These are phyloP conservation scores for Crithidia expoeki DNA, from an alignment of 208 protist genomes.

Conservation along the genomic window DNA sequence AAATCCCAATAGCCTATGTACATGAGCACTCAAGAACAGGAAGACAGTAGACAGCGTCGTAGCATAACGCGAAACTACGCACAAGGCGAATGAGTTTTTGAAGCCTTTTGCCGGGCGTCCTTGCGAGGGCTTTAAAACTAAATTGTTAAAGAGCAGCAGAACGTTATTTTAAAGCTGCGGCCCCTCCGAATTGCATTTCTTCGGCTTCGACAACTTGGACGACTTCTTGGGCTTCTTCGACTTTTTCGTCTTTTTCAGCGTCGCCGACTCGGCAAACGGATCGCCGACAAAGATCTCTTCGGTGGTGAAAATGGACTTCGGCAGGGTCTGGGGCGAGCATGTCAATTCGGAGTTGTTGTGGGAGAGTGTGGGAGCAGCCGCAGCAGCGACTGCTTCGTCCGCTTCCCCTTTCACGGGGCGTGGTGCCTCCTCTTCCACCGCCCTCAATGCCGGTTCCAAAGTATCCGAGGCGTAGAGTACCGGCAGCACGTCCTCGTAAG, in stretches of 20 bases:
- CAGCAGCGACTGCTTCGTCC: background rate
- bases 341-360: slow-evolving; percentile 10
- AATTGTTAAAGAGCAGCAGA: background rate
- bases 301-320: slow-evolving; percentile 11
- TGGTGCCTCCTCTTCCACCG: background rate
- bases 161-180: background rate
- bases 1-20: too few species aligned
- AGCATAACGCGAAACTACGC: too few species aligned
- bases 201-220: slow-evolving; percentile 10
- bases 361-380: background rate
- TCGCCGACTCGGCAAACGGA: slow-evolving; percentile 6
- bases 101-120: too few species aligned
- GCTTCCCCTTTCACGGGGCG: background rate
- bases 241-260: slow-evolving; percentile 8
- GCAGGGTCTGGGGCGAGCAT: slow-evolving; percentile 7
- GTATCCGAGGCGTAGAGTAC: background rate
- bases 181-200: background rate
- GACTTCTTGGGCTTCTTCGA: slow-evolving; percentile 7
- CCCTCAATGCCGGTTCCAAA: background rate
- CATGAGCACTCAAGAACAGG: too few species aligned
- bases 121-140: too few species aligned
- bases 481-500: slow-evolving; percentile 2
- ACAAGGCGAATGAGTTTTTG: too few species aligned
- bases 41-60: too few species aligned
- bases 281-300: slow-evolving; percentile 21